Base-by-base conservation (phyloP, 2,329 filamentous ascomycete genomes). In the Fusarium brachygibbosum region DNA sequence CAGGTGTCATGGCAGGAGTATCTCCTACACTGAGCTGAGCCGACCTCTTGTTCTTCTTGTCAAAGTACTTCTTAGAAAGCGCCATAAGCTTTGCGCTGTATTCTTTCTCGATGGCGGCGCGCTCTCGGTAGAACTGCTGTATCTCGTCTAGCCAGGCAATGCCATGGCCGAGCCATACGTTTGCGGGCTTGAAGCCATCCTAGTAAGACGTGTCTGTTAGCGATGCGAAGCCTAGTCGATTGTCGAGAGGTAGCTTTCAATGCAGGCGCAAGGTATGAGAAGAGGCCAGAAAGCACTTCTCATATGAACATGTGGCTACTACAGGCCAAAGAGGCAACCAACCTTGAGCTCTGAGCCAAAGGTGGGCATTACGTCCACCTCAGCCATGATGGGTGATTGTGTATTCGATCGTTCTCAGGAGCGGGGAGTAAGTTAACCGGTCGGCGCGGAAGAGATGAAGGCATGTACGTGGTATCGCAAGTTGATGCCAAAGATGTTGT, bases 151-250 rank as follows among this genome's bases (percentile, higher is more conserved):
- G 90, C 95, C 95, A 99, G 71, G 88, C 85, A 79, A 99, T 97
- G 69, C 95, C 94, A 79, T 93, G 90, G 68, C 89, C 86, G 59
- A 97, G 93, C 96, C 96, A 99, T 75, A 87, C 89, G 82, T 94
- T 98, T 78, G 97, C 94, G 19, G 93, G 89, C 82, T 97, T 98
- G 86, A 98, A 99, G 77, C 92, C 93, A 89, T 99, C 96, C 93
- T 98, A 50, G n/a, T 38, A 29, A 45, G 48, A n/a, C 12, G 40
- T 46, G 25, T 37, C 13, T 54, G 55, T 68, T 52, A 63, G 64
- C 31, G 40, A 50, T 50, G 49, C 29, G 44, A 46, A 46, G 45
- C 41, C 35, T 21, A 32, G 10, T 19, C 58, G 31, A 69, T 46
- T 46, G 42, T 44, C 42, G 53, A 66, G 38, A 19, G 34, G 46